Conservation (phyloP, 2,329 filamentous ascomycete genomes). For the Monosporascus sp. region DNA sequence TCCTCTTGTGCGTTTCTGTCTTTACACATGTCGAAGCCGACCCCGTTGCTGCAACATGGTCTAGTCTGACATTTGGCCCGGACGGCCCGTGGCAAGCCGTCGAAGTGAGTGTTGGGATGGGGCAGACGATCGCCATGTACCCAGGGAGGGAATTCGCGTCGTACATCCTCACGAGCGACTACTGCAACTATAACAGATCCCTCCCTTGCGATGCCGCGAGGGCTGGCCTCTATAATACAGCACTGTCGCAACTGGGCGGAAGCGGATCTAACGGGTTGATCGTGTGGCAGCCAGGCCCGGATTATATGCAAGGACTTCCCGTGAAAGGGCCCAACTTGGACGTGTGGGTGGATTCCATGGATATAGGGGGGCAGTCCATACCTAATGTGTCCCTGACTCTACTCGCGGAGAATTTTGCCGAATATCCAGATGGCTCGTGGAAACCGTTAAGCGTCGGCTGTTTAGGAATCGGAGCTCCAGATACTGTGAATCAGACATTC, state of each 20-base stretch:
- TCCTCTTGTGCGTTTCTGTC: conserved; percentile 18
- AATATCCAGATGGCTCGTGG: conserved; percentile 24
- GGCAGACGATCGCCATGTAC: conserved; percentile 22
- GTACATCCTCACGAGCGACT: conserved; percentile 23
- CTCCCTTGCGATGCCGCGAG: conserved; percentile 19
- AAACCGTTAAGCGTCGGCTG: conserved; percentile 28
- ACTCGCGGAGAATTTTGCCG: conserved; percentile 18
- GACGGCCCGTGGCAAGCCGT: conserved; percentile 31
- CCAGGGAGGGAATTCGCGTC: conserved; percentile 24
- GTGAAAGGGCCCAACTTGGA: conserved; percentile 13
- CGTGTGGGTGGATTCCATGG: conserved; percentile 23
- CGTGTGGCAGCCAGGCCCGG: conserved; percentile 11
- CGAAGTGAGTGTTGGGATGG: conserved; percentile 16
- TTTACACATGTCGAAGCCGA: conserved; percentile 8
- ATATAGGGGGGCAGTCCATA: conserved; percentile 15
- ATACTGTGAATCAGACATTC: conserved; percentile 23
- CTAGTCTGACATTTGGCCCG: conserved; percentile 23
- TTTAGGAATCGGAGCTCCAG: conserved; percentile 23
- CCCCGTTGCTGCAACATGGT: conserved; percentile 22
- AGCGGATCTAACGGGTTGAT: conserved; percentile 20
- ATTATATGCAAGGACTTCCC: conserved; percentile 22
- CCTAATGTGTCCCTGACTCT: conserved; percentile 23
- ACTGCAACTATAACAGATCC: conserved; percentile 21
- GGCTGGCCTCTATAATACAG: conserved; percentile 24
- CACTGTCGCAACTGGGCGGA: conserved; percentile 16